Percentiles rank a stretch among this genome's conserved stretches.
Evolutionary conservation across 768 basidiomycete genomes (phyloP).

Genomic region (Agaricus blazei): DNA sequence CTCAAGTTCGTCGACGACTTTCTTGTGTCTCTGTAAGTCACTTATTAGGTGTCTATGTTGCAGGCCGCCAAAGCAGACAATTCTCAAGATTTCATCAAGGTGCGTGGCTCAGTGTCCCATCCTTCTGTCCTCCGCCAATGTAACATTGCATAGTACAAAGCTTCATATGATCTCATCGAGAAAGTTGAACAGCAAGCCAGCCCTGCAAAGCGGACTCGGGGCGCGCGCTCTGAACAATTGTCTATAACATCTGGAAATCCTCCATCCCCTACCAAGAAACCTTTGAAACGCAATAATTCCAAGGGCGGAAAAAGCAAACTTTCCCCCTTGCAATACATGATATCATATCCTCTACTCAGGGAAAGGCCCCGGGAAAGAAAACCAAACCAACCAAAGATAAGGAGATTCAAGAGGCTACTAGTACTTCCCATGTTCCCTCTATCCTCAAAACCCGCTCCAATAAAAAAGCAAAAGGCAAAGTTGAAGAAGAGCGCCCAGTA

Average conservation of each 20-base stretch:
- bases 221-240: conserved; percentile 42
- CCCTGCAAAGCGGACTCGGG: conserved; percentile 54
- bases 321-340: not conserved
- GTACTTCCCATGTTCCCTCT: not conserved
- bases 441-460: not conserved
- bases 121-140: conserved; percentile 7
- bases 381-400: not conserved
- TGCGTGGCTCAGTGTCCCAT: conserved; percentile 26
- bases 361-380: conserved; percentile 13
- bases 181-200: conserved; percentile 36
- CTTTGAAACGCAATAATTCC: not conserved
- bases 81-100: conserved; percentile 68
- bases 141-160: conserved; percentile 46
- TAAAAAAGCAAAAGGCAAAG: not conserved
- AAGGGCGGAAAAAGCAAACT: conserved; percentile 1
- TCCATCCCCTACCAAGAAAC: conserved; percentile 16
- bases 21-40: not conserved
- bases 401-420: conserved; percentile 7
- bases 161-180: conserved; percentile 56
- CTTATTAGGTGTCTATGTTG: conserved; percentile 3
- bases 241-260: conserved; percentile 21
- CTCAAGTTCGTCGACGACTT: conserved; percentile 42
- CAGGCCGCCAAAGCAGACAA: conserved; percentile 73
- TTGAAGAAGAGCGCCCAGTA: not conserved
- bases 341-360: conserved; percentile 5